Percentiles rank a stretch among this genome's conserved stretches.
phyloP scores from a whole-genome alignment of 2,329 filamentous ascomycete species.

The Neofusicoccum sp. region DNA sequence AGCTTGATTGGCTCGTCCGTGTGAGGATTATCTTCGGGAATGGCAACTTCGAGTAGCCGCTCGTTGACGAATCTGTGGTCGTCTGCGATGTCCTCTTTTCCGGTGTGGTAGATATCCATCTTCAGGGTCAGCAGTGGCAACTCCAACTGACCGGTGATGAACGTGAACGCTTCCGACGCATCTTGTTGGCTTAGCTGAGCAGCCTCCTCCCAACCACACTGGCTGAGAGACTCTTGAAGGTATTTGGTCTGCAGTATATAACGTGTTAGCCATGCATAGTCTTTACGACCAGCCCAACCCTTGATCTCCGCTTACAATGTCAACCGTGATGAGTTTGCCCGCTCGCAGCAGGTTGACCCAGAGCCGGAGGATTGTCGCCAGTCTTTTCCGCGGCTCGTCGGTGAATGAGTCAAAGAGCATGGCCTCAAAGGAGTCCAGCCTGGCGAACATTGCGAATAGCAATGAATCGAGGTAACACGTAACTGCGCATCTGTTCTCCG shows the following conservation, averaged over 20 bases:
- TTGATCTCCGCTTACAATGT: conserved; percentile 62
- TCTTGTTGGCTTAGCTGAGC: conserved; percentile 80
- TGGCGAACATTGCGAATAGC: conserved; percentile 93
- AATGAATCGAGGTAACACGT: conserved; percentile 95
- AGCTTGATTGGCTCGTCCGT: conserved; percentile 71
- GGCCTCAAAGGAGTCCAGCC: conserved; percentile 85
- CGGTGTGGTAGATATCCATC: conserved; percentile 92
- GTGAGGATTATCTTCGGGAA: conserved; percentile 68
- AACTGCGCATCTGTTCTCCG: conserved; percentile 78
- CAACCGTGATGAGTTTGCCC: conserved; percentile 79
- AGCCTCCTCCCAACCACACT: conserved; percentile 87
- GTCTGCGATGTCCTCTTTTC: conserved; percentile 75
- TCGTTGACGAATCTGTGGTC: conserved; percentile 97
- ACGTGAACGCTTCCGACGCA: conserved; percentile 91
- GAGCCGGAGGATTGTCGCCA: conserved; percentile 75
- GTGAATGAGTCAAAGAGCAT: conserved; percentile 80
- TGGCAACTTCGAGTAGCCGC: conserved; percentile 81
- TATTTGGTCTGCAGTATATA: conserved; percentile 64
- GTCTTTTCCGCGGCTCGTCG: conserved; percentile 67
- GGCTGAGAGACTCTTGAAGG: conserved; percentile 76
- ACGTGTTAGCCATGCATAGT: not conserved
- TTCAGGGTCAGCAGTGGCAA: conserved; percentile 85
- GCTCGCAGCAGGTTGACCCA: conserved; percentile 92
- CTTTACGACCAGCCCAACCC: not conserved
- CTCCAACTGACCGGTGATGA: conserved; percentile 87